Base-by-base conservation (phyloP, 2,329 filamentous ascomycete species). In the Berkeleyomyces basicola region DNA sequence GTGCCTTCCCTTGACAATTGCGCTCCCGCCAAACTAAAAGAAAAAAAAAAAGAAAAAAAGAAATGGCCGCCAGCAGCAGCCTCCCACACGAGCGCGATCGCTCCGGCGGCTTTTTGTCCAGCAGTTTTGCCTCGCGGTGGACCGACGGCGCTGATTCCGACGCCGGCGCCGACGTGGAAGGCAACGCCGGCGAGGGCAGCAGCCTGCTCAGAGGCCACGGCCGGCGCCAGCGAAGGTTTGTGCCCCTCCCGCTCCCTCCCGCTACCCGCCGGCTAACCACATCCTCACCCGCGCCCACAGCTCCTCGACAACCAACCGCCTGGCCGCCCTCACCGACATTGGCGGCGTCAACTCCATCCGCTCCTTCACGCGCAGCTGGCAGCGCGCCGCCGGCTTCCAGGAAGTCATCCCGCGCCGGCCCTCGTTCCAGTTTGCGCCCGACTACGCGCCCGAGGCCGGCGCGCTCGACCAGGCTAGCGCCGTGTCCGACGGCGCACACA, bases 291-390 rank as follows among this genome's bases (percentile, higher is more conserved):
- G 14, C 3, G 14, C 49, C 16, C 42, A 4, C 66, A 84, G 82
- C 65, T 82, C 81, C n/a, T 85, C 82, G 5, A 75, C 82, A 46
- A 79, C 78, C 40, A 77, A 80, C 66, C 78, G 78, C 42, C 72
- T 88, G 43, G 74, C 80, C 36, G 76, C 78, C 61, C 71, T 86
- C 61, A 78, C 80, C 67, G 85, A 95, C 65, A 85, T 88, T 58
- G 93, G 92, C 67, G 92, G 92, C 59, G 86, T 91, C 65, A 97
- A 97, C 77, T 95, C 88, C 73, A 87, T 97, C 69, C 86, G 93
- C 70, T 95, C 91, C 69, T 97, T 97, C 71, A 88, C 91, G 53
- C 83, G 87, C 65, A 95, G 89, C 68, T 96, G 90, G 87, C 89
- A 92, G 73, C 85, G 92, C 71, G 92, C 92, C 44, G 90, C 90